A percentile compares a stretch with the other conserved stretches of the same genome.
phyloP scores from a whole-genome alignment of 371 early-diverging fungal species.

The Basidiobolus meristosporus region DNA sequence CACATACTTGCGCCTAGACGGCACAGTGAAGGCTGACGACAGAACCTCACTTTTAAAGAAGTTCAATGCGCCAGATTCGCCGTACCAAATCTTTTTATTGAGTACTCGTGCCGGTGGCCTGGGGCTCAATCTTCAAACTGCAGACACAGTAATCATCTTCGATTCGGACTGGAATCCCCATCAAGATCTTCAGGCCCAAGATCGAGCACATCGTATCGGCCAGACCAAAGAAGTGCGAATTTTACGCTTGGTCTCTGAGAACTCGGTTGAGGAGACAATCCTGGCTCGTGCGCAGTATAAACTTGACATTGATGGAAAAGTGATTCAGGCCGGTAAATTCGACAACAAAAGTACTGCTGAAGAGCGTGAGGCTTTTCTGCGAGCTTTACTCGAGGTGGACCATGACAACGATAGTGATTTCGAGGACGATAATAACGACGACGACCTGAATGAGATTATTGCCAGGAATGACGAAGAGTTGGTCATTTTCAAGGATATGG shows the following conservation, averaged over 20 bases:
- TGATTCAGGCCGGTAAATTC: slow-evolving; percentile 97
- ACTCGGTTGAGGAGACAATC: slow-evolving; percentile 94
- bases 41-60: slow-evolving; percentile 62
- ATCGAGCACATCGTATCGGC: slow-evolving; percentile 99
- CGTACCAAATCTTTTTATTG: slow-evolving; percentile 84
- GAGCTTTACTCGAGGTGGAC: not conserved
- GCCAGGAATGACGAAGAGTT: slow-evolving; percentile 60
- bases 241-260: slow-evolving; percentile 86
- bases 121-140: slow-evolving; percentile 97
- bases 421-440: slow-evolving; percentile 59
- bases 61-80: slow-evolving; percentile 73
- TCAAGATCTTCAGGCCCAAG: slow-evolving; percentile 98
- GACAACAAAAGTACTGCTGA: slow-evolving; percentile 87
- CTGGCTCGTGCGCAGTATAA: slow-evolving; percentile 90
- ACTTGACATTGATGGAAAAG: slow-evolving; percentile 91
- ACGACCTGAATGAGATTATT: slow-evolving; percentile 72
- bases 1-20: slow-evolving; percentile 87
- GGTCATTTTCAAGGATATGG: slow-evolving; percentile 44
- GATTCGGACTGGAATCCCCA: slow-evolving; percentile 99
- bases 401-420: slow-evolving; percentile 23
- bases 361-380: slow-evolving; percentile 77
- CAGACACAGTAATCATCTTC: no score
- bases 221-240: slow-evolving; percentile 98
- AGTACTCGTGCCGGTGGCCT: slow-evolving; percentile 99
- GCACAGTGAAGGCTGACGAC: slow-evolving; percentile 84